Base-by-base conservation (phyloP, 768 basidiomycete species). In the Nidularia sp. region DNA sequence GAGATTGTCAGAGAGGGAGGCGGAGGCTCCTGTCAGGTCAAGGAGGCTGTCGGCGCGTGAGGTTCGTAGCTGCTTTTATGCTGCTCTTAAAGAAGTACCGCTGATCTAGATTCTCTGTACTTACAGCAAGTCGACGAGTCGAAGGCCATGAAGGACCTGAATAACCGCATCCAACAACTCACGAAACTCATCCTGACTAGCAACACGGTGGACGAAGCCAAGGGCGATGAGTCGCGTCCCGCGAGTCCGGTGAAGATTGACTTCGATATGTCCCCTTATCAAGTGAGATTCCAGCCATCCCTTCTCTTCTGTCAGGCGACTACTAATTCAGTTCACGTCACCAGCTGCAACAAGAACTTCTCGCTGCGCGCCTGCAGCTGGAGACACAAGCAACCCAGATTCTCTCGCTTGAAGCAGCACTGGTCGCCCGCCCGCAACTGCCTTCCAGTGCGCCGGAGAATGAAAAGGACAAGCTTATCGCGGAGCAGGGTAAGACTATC, bases 181-280 rank as follows among this genome's bases (percentile, higher is more conserved):
- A 90, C 88, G 53, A 93, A 86, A 64, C 74, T 91, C 48, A 93
- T 92, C 61, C 68, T 92, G 55, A 96, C 93, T 3, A 92, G 90
- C 56, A 85, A 90, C 56, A 89, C 83, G 1, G 85, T 96, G 32
- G 87, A 85, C 56, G 85, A 88, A 53, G 72, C 58, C 48, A 81
- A 76, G 55, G 83, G 81, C 45, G 84, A 83, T 51, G 86, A 88
- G 48, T 86, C 88, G 25, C 75, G 89, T 13, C 88, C 93, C 0
- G 76, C 75, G 5, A 94, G 92, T 67, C 94, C 94, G 0, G 79
- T 80, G 50, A 96, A 95, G 72, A 73, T 97, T 33, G 90, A 95
- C 65, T 95, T 93, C 59, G 90, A 93, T 62, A 84, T 90, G 83
- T 83, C 89, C 0, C 88, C 90, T 2, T 92, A 92, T 56, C 86